Base-by-base conservation (phyloP, 139 green algal species). In the Haematococcus lacustris region DNA sequence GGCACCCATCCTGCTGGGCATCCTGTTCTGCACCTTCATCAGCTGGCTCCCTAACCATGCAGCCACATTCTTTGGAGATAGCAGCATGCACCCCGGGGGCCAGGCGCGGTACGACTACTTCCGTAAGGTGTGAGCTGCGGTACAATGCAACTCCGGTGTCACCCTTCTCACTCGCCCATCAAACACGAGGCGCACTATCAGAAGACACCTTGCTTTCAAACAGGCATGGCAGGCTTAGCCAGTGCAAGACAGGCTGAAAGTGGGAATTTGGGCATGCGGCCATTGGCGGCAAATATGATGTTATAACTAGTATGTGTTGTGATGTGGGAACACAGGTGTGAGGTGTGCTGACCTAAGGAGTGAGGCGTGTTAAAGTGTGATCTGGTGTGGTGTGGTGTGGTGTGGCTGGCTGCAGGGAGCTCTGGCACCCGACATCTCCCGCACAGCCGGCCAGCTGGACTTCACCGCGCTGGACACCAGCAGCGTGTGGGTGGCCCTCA, bases 21-120 rank as follows among this genome's bases (percentile, higher is more conserved):
- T 95, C 51, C 68, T 86, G 64, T 92, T 93, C 75, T 81, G 87
- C 3, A 95, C 90, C 35, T 78, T 92, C 70, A 86, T 95, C 30
- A 78, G 69, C 35, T 95, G 90, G 90, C 32, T 63, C 17, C 53
- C 53, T 63, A 26, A 63, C 26, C 47, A 57, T 21, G 47, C 21
- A 21, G 13, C 73, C 13, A 84, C 83, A 32, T 92, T 89, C 81
- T 82, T 93, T 43, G 83, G 82, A 30, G 33, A 71, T 25, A 53
- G 41, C 17, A 41, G 73, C 39, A 39, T 74, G 30, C 86, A 89
- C 38, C 76, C 75, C n/a, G 78, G 79, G 2, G 87, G 87, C 13
- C 68, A 78, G 73, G 57, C 76, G 25, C 76, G 87, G 13, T 81
- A 83, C 43, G 57, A 86, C 0, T 86, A 87, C 64, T 92, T 92